phyloP scores from a whole-genome alignment of 352 stramenopile genomes.

The Phytopythium cucurbitacearum region DNA sequence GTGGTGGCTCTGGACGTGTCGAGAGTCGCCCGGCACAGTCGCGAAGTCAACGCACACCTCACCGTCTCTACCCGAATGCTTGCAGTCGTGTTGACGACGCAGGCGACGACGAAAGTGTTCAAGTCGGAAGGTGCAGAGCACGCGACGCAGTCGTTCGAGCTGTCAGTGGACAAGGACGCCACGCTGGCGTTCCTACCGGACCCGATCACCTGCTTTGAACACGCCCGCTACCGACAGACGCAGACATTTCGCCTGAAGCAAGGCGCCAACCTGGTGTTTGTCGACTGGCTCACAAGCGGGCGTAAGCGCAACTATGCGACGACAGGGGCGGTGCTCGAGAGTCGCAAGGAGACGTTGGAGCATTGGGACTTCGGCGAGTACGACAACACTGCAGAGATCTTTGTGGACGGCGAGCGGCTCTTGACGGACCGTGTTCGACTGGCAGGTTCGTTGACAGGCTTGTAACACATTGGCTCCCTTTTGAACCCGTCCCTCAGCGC shows the following conservation, averaged over 20 bases:
- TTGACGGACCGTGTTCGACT: conserved; percentile 69
- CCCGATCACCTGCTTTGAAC: conserved; percentile 77
- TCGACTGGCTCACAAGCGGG: conserved; percentile 86
- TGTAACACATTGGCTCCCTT: not conserved
- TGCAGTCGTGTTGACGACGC: conserved; percentile 67
- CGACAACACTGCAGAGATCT: conserved; percentile 59
- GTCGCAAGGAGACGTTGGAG: conserved; percentile 63
- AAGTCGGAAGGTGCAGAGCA: conserved; percentile 44
- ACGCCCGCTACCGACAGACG: conserved; percentile 60
- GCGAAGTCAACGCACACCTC: too few species aligned
- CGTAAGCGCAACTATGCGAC: conserved; percentile 76
- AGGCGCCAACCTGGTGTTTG: conserved; percentile 62
- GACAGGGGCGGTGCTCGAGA: conserved; percentile 48
- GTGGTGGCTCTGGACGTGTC: not conserved
- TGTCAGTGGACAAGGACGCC: conserved; percentile 44
- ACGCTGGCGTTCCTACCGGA: conserved; percentile 74
- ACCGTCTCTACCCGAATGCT: too few species aligned
- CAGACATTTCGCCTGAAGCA: conserved; percentile 52
- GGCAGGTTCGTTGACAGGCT: conserved; percentile 23
- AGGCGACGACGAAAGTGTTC: conserved; percentile 88
- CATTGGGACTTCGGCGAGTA: conserved; percentile 82
- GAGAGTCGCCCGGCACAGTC: too few species aligned
- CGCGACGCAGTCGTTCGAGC: conserved; percentile 50
- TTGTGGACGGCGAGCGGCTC: conserved; percentile 41
- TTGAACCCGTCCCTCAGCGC: conserved; percentile 1